Evolutionary conservation across 192 early-diverging fungal species (phyloP), one percentile per base, ranked within the genome.

Genomic region (Rhizophagus sp.): DNA sequence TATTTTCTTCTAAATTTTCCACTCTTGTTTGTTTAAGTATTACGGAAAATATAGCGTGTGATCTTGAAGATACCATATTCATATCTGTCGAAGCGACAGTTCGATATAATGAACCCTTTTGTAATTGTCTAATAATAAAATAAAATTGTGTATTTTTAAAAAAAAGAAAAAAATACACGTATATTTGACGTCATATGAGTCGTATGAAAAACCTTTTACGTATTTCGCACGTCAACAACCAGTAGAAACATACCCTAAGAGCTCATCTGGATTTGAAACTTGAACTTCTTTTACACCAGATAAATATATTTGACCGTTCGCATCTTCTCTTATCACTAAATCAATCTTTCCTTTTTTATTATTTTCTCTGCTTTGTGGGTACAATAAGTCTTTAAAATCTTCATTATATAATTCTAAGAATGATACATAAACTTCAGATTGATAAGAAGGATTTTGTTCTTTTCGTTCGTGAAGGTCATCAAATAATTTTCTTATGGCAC

Each of bases 401-500:
- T 99, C 97, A 85, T 99, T 98, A 85, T 99, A 96, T n/a, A 97
- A 84, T 84, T 99, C 97, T 52, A 99, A 76, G 83, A 97, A 98
- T 10, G 96, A 95, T 8, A 97, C 94, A 49, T 77, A 86, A 33
- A 90, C 84, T 76, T 90, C 87, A 49, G 85, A 89, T 61, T 83
- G 76, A 69, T 82, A 82, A 4, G 76, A 62, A 19, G 85, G 76
- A n/a, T 87, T 79, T 50, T 88, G 79, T 61, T 73, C 81, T 77
- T 80, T 83, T 63, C 73, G 83, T 15, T 63, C 75, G 49, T 87
- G 62, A 61, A 90, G 62, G 6, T 69, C 52, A 49, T 70, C 41
- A 65, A 92, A 95, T 62, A 95, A 84, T 73, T 84, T 85, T 44
- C 84, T 74, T 52, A 93, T 90, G 34, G 92, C 86, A 34, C 92